A percentile compares a stretch with the other conserved stretches of the same genome.
Conservation (phyloP, 257 asterid species). For the Prunella vulgaris region DNA sequence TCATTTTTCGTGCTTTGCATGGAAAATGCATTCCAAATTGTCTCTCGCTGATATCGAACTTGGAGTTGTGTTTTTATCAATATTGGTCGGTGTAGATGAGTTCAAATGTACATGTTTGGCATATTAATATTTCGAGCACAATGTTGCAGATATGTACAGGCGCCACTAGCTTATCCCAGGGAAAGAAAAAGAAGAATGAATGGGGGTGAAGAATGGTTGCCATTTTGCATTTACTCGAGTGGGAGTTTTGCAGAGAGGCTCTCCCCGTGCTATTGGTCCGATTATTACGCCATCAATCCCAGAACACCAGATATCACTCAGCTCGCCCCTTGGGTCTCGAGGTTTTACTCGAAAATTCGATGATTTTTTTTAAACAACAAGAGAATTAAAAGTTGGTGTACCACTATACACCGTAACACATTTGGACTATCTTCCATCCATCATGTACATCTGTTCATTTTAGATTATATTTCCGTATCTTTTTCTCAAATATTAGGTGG, state of each 20-base stretch:
- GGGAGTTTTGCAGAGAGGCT: constrained; percentile 44
- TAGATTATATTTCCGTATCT: no score
- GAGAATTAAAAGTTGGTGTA: not conserved
- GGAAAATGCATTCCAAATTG: not conserved
- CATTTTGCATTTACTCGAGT: constrained; percentile 53
- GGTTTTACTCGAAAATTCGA: constrained; percentile 40
- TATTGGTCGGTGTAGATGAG: not conserved
- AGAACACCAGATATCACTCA: constrained; percentile 59
- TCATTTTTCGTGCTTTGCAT: not conserved
- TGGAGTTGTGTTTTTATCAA: not conserved
- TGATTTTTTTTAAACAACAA: not conserved
- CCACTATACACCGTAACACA: not conserved
- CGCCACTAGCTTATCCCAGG: constrained; percentile 84
- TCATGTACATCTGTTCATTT: no score
- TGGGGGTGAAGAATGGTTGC: constrained; percentile 85
- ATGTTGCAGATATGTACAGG: constrained; percentile 68
- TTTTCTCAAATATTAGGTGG: no score
- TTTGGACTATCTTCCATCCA: not conserved
- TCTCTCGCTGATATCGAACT: not conserved
- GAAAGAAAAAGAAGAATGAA: constrained; percentile 75
- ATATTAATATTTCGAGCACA: not conserved
- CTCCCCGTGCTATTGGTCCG: constrained; percentile 76
- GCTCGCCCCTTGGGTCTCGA: constrained; percentile 90
- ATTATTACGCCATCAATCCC: constrained; percentile 61
- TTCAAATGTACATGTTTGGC: not conserved